phyloP scores from a whole-genome alignment of 169 alveolate genomes.

The Plasmodium vinckei region DNA sequence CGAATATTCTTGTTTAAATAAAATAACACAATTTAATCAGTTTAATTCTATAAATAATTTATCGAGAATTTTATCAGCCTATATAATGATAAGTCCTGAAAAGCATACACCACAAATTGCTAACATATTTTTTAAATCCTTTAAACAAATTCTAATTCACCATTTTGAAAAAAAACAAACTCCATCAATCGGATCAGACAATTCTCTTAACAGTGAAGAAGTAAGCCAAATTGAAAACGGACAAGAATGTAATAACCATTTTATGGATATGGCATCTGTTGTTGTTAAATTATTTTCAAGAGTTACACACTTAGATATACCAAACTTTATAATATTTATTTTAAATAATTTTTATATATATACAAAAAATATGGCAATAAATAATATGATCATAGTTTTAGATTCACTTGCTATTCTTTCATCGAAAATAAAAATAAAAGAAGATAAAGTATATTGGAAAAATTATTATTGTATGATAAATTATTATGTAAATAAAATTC shows the following conservation, averaged over 20 bases:
- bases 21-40: background rate
- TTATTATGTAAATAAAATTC: background rate
- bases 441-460: constrained; percentile 20
- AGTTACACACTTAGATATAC: background rate
- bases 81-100: background rate
- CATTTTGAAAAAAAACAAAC: background rate
- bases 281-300: constrained; percentile 7
- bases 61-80: constrained; percentile 18
- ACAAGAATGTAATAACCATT: background rate
- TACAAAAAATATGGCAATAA: background rate
- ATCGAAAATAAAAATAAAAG: background rate
- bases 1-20: constrained; percentile 35
- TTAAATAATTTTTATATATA: background rate
- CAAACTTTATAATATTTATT: background rate
- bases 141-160: background rate
- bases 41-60: constrained; percentile 9
- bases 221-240: background rate
- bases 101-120: constrained; percentile 8
- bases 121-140: background rate
- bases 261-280: background rate
- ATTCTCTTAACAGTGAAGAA: background rate
- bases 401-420: constrained; percentile 3
- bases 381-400: constrained; percentile 13
- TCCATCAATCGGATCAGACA: too few relatives aligned
- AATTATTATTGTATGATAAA: constrained; percentile 16